A percentile compares a stretch with the other conserved stretches of the same genome.
phyloP scores from a whole-genome alignment of 768 basidiomycete genomes.

The Tulasnella sp. region DNA sequence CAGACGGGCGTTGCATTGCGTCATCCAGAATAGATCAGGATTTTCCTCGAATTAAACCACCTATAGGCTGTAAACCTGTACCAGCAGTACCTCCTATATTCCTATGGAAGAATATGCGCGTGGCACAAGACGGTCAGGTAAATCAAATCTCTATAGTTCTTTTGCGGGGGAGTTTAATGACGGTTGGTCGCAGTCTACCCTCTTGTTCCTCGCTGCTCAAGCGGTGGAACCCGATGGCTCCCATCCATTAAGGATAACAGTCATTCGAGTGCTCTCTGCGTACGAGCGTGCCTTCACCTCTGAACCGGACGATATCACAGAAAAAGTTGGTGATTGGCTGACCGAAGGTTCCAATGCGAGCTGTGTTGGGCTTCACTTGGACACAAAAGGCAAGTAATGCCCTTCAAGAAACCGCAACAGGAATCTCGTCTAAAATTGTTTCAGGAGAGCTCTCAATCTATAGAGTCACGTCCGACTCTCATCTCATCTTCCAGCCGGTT shows the following conservation, averaged over 20 bases:
- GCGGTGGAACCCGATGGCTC: conserved; percentile 24
- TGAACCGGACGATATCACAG: conserved; percentile 40
- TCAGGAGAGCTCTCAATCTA: conserved; percentile 25
- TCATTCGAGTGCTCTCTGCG: conserved; percentile 30
- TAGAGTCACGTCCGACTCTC: conserved; percentile 6
- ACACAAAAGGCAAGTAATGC: conserved; percentile 35
- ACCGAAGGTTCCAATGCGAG: conserved; percentile 47
- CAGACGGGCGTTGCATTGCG: conserved; percentile 49
- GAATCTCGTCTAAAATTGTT: neutral
- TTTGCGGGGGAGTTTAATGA: neutral
- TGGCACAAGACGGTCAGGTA: conserved; percentile 37
- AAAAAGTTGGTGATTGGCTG: conserved; percentile 54
- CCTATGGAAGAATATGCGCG: conserved; percentile 40
- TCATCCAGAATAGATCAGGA: conserved; percentile 38
- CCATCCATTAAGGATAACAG: conserved; percentile 29
- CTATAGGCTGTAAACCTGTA: conserved; percentile 34
- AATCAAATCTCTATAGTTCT: neutral
- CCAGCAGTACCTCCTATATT: conserved; percentile 35
- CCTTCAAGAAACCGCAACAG: neutral
- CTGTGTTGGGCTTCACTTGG: conserved; percentile 47
- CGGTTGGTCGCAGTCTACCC: conserved; percentile 25
- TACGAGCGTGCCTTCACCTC: conserved; percentile 19
- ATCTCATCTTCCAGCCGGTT: conserved; percentile 17
- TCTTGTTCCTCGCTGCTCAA: conserved; percentile 32
- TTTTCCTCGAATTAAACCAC: conserved; percentile 35